Evolutionary conservation across 2,329 filamentous ascomycete species (phyloP).

Genomic region (Incumbomyces lentus): DNA sequence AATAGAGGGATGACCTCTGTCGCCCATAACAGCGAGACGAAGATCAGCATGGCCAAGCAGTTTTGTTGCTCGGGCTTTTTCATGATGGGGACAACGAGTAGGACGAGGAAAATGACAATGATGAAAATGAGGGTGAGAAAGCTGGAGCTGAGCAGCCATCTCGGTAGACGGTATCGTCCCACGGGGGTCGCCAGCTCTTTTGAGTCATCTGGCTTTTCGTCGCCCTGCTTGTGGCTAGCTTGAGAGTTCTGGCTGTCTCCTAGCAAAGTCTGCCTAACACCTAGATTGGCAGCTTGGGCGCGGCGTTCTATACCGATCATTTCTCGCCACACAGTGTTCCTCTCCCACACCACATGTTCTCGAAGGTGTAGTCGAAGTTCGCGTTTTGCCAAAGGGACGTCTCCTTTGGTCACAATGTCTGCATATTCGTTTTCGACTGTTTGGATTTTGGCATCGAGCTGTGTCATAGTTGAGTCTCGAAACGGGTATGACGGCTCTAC

Average conservation of each 20-base stretch:
- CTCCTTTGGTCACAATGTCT: constrained; percentile 69
- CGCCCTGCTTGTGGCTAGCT: constrained; percentile 68
- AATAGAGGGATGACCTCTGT: constrained; percentile 97
- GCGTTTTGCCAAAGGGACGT: constrained; percentile 64
- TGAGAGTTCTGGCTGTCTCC: constrained; percentile 60
- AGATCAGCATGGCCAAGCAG: constrained; percentile 83
- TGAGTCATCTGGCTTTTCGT: constrained; percentile 50
- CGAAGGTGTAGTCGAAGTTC: constrained; percentile 83
- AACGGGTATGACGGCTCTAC: constrained; percentile 80
- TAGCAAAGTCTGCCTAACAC: constrained; percentile 64
- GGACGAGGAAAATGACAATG: constrained; percentile 59
- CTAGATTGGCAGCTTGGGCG: constrained; percentile 85
- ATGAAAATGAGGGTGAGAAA: constrained; percentile 67
- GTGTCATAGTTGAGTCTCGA: constrained; percentile 57
- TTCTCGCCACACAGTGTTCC: constrained; percentile 97
- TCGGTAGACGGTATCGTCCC: constrained; percentile 63
- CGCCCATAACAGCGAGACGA: constrained; percentile 91
- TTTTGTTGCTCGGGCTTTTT: constrained; percentile 85
- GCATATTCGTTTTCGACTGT: constrained; percentile 73
- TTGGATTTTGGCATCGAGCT: constrained; percentile 60
- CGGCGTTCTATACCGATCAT: constrained; percentile 97
- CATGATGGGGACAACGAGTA: constrained; percentile 74
- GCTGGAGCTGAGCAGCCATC: constrained; percentile 73
- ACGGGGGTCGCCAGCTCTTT: constrained; percentile 71
- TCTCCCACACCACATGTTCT: constrained; percentile 97